Conservation (phyloP, 495 filamentous ascomycete genomes). For the Neurospora discreta region DNA sequence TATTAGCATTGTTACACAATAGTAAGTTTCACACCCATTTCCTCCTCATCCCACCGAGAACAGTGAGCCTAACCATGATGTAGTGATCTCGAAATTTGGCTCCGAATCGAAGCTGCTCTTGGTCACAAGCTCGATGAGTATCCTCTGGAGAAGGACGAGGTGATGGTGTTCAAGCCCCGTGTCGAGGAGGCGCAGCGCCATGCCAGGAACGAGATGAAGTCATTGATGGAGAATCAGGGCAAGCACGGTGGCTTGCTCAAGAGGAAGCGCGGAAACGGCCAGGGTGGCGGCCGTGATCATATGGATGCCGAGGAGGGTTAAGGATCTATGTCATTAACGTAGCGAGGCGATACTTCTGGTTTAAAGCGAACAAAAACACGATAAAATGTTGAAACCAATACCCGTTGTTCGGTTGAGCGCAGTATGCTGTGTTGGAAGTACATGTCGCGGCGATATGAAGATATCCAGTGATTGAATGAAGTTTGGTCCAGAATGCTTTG, state of each 20-base stretch:
- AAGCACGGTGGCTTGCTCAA: constrained; percentile 50
- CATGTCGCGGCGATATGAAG: not conserved
- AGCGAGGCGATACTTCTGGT: not conserved
- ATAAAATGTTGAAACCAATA: not conserved
- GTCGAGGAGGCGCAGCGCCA: constrained; percentile 78
- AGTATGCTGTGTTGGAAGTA: not conserved
- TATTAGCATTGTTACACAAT: constrained; percentile 75
- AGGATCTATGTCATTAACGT: not conserved
- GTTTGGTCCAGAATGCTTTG: not conserved
- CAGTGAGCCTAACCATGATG: not conserved
- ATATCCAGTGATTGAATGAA: not conserved
- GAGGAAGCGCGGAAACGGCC: constrained; percentile 33
- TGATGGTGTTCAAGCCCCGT: constrained; percentile 68
- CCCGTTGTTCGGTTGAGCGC: not conserved
- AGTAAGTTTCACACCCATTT: constrained; percentile 23
- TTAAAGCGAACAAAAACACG: not conserved
- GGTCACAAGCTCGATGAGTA: constrained; percentile 64
- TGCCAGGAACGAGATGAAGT: constrained; percentile 75
- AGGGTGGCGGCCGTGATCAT: constrained; percentile 36
- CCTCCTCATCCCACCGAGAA: not conserved
- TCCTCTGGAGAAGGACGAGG: constrained; percentile 63
- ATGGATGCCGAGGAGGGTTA: constrained; percentile 80
- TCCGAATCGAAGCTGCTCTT: constrained; percentile 73
- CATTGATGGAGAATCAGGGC: constrained; percentile 63
- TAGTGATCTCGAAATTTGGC: constrained; percentile 69